Conservation (phyloP, 2,329 filamentous ascomycete genomes). For the Pyricularia sp. region DNA sequence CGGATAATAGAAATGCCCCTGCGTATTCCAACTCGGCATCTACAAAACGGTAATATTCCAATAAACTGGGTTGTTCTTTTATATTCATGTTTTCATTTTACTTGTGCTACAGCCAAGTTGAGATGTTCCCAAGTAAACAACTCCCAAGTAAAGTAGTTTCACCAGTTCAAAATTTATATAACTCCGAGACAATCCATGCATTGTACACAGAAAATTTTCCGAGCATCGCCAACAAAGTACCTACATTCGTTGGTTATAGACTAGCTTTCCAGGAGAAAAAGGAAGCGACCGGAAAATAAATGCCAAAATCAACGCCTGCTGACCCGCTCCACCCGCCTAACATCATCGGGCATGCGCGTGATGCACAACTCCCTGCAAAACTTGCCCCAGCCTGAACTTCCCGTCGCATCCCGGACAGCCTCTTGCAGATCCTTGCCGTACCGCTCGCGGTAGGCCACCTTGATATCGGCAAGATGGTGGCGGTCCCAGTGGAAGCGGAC, state of each 20-base stretch:
- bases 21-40: no score
- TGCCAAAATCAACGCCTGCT: not conserved
- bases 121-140: no score
- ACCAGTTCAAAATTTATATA: no score
- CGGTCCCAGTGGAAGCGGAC: conserved; percentile 92
- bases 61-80: conserved; percentile 10
- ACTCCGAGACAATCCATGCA: no score
- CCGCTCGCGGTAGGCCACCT: conserved; percentile 68
- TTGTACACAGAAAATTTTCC: no score
- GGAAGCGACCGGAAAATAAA: not conserved
- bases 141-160: no score
- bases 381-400: conserved; percentile 59
- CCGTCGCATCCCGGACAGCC: conserved; percentile 68
- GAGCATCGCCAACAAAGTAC: not conserved
- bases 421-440: conserved; percentile 69
- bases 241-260: no score
- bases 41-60: no score
- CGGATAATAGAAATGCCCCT: no score
- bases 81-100: no score
- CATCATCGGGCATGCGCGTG: conserved; percentile 48
- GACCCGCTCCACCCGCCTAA: conserved; percentile 38
- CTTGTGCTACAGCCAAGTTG: no score
- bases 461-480: conserved; percentile 68
- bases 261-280: not conserved
- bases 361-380: conserved; percentile 67